Conservation (phyloP, 179 eudicot genomes). For the Spergularia azorica region DNA sequence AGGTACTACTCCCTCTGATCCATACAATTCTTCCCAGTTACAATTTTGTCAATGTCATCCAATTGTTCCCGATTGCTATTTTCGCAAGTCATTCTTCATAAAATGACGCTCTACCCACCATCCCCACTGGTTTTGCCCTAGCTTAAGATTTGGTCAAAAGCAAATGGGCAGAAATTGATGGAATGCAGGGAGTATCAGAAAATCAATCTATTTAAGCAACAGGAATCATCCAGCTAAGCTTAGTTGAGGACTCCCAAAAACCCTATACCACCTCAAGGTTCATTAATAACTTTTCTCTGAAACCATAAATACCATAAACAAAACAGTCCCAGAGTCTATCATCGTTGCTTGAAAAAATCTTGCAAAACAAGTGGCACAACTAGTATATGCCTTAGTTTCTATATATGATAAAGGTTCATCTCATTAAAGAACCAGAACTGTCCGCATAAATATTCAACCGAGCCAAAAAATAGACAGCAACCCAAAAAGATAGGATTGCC, state of each 20-base stretch:
- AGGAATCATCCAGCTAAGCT: slow-evolving; percentile 8
- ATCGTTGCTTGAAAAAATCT: background rate
- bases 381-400: background rate
- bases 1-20: too few species aligned
- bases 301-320: background rate
- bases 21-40: too few species aligned
- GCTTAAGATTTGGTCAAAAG: too few species aligned
- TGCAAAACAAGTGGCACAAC: background rate
- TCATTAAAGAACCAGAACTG: background rate
- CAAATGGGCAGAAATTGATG: too few species aligned
- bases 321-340: background rate
- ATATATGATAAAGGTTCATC: background rate
- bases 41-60: too few species aligned
- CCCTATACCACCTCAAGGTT: background rate
- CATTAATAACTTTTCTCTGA: background rate
- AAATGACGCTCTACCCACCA: too few species aligned
- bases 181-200: too few species aligned
- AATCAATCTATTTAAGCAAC: background rate
- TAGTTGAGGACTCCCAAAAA: background rate
- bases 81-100: too few species aligned
- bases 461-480: slow-evolving; percentile 6
- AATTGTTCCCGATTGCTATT: too few species aligned
- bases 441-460: background rate
- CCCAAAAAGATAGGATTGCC: background rate
- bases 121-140: too few species aligned